phyloP scores from a whole-genome alignment of 2,329 filamentous ascomycete species.

The Cadophora luteo-olivacea region DNA sequence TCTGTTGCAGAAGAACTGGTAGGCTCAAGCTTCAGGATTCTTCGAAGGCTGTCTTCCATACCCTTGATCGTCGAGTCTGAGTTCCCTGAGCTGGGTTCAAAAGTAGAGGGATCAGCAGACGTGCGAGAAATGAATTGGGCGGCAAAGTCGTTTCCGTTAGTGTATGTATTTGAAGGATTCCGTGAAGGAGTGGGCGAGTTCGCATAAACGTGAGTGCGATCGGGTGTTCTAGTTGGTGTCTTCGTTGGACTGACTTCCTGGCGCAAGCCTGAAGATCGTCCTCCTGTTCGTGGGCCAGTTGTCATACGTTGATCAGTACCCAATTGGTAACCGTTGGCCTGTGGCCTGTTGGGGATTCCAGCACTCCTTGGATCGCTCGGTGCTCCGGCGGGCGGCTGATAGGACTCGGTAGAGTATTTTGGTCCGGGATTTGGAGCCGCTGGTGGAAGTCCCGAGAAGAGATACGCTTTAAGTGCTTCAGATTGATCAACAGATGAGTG shows the following conservation, averaged over 20 bases:
- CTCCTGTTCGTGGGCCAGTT: conserved; percentile 30
- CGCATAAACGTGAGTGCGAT: conserved; percentile 32
- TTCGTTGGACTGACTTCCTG: conserved; percentile 44
- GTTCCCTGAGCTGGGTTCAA: conserved; percentile 30
- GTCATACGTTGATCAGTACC: conserved; percentile 30
- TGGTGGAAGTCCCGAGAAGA: conserved; percentile 53
- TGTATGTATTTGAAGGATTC: conserved; percentile 31
- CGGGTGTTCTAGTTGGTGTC: conserved; percentile 39
- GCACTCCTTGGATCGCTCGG: conserved; percentile 27
- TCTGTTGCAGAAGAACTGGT: conserved; percentile 28
- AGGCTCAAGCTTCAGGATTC: conserved; percentile 43
- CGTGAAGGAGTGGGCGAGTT: conserved; percentile 37
- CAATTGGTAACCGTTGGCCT: conserved; percentile 27
- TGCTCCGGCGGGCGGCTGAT: conserved; percentile 24
- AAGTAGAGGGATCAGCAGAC: conserved; percentile 30
- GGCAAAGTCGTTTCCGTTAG: conserved; percentile 25
- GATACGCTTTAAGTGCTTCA: conserved; percentile 63
- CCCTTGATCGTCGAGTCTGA: conserved; percentile 37
- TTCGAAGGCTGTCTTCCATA: conserved; percentile 46
- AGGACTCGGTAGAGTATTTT: conserved; percentile 16
- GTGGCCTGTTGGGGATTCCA: conserved; percentile 24
- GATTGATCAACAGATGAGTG: conserved; percentile 46
- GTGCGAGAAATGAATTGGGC: conserved; percentile 27
- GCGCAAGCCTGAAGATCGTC: conserved; percentile 43
- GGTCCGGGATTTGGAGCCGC: conserved; percentile 26